Evolutionary conservation across 768 basidiomycete species (phyloP).

Genomic region (Tricholoma bakamatsutake): DNA sequence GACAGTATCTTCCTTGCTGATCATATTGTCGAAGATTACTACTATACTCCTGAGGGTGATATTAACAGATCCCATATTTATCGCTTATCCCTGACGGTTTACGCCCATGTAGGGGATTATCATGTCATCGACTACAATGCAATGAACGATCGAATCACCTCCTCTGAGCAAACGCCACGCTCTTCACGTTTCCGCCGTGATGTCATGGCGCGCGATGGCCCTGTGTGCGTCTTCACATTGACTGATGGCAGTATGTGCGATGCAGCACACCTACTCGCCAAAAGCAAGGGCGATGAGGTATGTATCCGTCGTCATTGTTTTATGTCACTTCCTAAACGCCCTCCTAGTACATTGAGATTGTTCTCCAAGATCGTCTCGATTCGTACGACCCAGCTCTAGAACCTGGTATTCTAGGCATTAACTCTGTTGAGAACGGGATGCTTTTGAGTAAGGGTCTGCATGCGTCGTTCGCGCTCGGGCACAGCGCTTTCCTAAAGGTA

Average conservation of each 20-base stretch:
- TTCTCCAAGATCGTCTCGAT: neutral
- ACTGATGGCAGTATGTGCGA: too few species aligned
- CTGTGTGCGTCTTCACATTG: too few species aligned
- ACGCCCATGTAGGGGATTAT: neutral
- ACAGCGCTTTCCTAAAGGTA: too few species aligned
- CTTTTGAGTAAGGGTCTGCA: too few species aligned
- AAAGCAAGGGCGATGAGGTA: too few species aligned
- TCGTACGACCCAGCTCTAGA: neutral
- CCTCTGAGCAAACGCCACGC: too few species aligned
- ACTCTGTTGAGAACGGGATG: neutral
- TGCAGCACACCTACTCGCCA: too few species aligned
- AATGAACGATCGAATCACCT: neutral
- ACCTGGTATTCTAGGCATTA: neutral
- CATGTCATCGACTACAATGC: neutral
- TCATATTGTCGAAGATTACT: neutral
- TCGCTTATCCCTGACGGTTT: neutral
- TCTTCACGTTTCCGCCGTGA: too few species aligned
- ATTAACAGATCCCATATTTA: neutral
- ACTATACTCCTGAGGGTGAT: slow-evolving; percentile 1
- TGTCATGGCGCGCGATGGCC: too few species aligned
- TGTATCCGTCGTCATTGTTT: too few species aligned
- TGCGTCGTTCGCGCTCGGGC: too few species aligned
- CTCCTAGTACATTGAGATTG: neutral
- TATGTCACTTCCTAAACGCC: too few species aligned
- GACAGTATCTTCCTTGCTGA: slow-evolving; percentile 1